Evolutionary conservation across 176 grass and related monocot genomes (phyloP).

Genomic region (Ananas comosus): DNA sequence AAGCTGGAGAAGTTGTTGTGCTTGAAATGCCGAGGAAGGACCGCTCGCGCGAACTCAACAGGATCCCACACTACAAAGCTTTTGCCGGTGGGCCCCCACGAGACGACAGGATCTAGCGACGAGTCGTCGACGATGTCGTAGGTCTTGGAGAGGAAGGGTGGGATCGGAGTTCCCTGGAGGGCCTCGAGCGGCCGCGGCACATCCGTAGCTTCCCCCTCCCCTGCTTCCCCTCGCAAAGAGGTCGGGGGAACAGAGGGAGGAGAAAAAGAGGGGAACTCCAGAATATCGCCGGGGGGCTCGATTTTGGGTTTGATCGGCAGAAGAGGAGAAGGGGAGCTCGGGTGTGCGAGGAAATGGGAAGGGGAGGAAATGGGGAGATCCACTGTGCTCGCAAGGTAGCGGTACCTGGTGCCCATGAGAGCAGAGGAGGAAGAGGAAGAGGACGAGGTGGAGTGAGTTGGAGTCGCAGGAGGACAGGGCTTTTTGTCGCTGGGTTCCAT

Average conservation of each 20-base stretch:
- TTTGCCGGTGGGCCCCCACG: slow-evolving; percentile 60
- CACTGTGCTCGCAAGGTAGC: neutral
- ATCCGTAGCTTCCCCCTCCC: neutral
- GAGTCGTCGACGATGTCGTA: slow-evolving; percentile 75
- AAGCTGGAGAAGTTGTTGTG: slow-evolving; percentile 36
- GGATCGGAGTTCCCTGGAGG: slow-evolving; percentile 47
- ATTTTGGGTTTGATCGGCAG: neutral
- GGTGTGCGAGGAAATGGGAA: neutral
- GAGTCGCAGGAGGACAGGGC: neutral
- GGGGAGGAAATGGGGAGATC: neutral
- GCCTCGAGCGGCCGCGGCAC: slow-evolving; percentile 58
- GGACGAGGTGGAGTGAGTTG: neutral
- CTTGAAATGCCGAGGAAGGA: slow-evolving; percentile 76
- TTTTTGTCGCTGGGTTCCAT: neutral
- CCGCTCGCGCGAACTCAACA: slow-evolving; percentile 43
- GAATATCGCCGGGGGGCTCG: neutral
- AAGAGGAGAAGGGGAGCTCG: neutral
- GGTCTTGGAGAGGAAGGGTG: slow-evolving; percentile 87
- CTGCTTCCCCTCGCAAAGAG: neutral
- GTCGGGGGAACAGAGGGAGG: slow-evolving; percentile 22
- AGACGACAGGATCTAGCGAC: slow-evolving; percentile 58
- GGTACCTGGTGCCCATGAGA: slow-evolving; percentile 16
- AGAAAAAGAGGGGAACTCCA: neutral
- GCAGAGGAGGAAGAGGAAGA: neutral
- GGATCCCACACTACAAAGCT: slow-evolving; percentile 93